phyloP scores from a whole-genome alignment of 2,329 filamentous ascomycete species.

The Stagonosporopsis chrysanthemi region DNA sequence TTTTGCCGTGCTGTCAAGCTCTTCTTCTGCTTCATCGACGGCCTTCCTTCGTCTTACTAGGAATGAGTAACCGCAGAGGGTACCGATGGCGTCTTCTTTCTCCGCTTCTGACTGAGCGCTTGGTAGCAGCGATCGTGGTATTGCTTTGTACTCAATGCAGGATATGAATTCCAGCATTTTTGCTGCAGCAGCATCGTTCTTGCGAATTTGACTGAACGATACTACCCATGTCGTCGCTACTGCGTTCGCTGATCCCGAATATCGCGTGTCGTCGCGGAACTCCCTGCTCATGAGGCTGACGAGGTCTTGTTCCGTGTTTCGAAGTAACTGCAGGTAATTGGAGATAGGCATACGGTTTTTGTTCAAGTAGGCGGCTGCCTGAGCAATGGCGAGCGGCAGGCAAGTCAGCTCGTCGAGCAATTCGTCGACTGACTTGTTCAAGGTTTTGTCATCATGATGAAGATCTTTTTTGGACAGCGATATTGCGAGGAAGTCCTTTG shows the following conservation, averaged over 20 bases:
- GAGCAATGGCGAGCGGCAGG: constrained; percentile 53
- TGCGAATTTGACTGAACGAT: constrained; percentile 49
- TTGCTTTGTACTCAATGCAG: constrained; percentile 25
- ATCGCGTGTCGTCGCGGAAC: constrained; percentile 51
- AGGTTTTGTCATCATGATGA: background rate
- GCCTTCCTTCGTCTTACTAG: constrained; percentile 16
- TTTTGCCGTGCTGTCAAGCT: background rate
- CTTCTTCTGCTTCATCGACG: background rate
- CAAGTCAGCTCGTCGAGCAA: constrained; percentile 46
- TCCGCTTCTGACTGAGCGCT: constrained; percentile 11
- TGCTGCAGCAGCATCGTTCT: constrained; percentile 43
- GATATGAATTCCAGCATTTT: constrained; percentile 48
- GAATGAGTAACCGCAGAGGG: constrained; percentile 35
- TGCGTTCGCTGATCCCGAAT: constrained; percentile 47
- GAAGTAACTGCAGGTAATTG: constrained; percentile 49
- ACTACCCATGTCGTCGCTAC: constrained; percentile 55
- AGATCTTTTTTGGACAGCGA: background rate
- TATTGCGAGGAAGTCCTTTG: constrained; percentile 7
- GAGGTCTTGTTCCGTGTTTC: constrained; percentile 42
- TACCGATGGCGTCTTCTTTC: constrained; percentile 31
- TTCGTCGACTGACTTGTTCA: constrained; percentile 9
- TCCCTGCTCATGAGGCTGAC: constrained; percentile 48
- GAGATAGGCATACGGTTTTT: constrained; percentile 27
- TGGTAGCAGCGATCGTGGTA: constrained; percentile 27
- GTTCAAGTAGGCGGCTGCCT: constrained; percentile 51